Evolutionary conservation across 1,284 basidiomycete genomes (phyloP).

Genomic region (Ceraceosorus bombacis): DNA sequence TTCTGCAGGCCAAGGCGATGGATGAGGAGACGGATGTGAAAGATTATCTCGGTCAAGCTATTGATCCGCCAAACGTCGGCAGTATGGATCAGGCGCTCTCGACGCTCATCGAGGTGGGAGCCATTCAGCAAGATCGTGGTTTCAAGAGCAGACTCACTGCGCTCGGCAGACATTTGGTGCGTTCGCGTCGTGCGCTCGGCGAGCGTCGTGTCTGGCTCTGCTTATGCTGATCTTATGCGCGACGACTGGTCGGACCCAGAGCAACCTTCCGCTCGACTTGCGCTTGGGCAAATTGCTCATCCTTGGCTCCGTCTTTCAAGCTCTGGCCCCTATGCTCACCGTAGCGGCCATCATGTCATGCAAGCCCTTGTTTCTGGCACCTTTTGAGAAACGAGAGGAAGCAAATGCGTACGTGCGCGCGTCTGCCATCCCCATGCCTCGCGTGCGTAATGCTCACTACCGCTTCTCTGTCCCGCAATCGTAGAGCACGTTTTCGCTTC

Average conservation of each 20-base stretch:
- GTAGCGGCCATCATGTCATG: constrained; percentile 70
- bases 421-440: constrained; percentile 51
- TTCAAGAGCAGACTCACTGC: constrained; percentile 61
- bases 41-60: constrained; percentile 63
- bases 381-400: constrained; percentile 75
- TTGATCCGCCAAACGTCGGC: constrained; percentile 70
- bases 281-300: constrained; percentile 68
- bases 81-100: constrained; percentile 73
- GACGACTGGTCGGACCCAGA: too few relatives aligned
- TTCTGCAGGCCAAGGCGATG: constrained; percentile 74
- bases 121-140: constrained; percentile 58
- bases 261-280: constrained; percentile 78
- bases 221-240: too few relatives aligned
- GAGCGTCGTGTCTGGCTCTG: constrained; percentile 6
- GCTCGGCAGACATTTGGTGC: constrained; percentile 66
- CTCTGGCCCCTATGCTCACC: constrained; percentile 42
- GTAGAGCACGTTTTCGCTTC: too few relatives aligned
- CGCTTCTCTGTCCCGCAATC: too few relatives aligned
- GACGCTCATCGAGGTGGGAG: constrained; percentile 70
- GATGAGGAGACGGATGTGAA: constrained; percentile 71
- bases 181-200: not conserved
- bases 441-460: too few relatives aligned
- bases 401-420: constrained; percentile 57
- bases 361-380: constrained; percentile 74
- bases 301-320: constrained; percentile 42